phyloP scores from a whole-genome alignment of 2,329 filamentous ascomycete species.

The Immersiporthe knoxdaviesiana region DNA sequence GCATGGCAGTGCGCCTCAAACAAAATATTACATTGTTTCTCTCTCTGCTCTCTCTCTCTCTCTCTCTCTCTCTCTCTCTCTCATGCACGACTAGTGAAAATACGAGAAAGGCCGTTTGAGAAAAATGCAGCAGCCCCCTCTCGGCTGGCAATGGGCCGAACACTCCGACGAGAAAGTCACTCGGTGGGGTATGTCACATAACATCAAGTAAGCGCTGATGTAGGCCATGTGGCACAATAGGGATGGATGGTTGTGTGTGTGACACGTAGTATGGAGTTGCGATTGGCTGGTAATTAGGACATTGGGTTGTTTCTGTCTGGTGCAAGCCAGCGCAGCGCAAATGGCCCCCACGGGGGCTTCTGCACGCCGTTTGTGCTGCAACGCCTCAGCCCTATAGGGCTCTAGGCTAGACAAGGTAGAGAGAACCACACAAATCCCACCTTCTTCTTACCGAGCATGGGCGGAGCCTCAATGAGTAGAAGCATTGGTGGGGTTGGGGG shows the following conservation, averaged over 20 bases:
- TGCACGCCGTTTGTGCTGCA: neutral
- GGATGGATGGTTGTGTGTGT: neutral
- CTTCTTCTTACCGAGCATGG: too few species aligned
- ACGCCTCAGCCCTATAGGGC: slow-evolving; percentile 8
- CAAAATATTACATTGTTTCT: neutral
- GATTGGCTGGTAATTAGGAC: neutral
- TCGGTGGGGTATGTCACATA: neutral
- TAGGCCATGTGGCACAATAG: neutral
- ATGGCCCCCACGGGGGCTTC: neutral
- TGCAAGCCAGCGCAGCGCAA: neutral
- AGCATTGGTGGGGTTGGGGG: neutral
- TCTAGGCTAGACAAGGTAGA: neutral
- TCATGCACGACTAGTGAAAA: neutral
- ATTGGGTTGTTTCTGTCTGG: neutral
- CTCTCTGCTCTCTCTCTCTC: too few species aligned
- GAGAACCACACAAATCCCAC: neutral
- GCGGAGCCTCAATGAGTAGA: neutral
- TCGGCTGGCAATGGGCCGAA: neutral
- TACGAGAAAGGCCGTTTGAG: neutral
- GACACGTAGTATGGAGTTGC: neutral
- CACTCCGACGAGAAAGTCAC: neutral
- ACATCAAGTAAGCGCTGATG: neutral
- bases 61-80: too few species aligned
- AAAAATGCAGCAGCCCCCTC: neutral
- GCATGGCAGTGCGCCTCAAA: neutral